phyloP scores from a whole-genome alignment of 257 asterid genomes.

The Penstemon barbatus region DNA sequence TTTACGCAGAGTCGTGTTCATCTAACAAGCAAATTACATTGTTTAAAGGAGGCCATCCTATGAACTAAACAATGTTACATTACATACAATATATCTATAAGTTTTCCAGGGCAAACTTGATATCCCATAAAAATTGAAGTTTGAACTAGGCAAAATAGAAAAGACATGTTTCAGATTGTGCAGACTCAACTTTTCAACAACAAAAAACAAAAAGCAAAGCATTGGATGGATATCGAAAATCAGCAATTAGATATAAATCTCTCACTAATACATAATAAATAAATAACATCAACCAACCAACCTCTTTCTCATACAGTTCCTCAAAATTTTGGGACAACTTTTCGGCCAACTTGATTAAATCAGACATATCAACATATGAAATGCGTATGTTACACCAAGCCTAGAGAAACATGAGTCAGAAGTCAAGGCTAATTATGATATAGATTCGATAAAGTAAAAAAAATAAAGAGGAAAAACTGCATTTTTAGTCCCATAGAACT shows the following conservation, averaged over 20 bases:
- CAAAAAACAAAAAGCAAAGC: background rate
- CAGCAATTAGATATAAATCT: background rate
- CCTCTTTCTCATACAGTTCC: conserved; percentile 78
- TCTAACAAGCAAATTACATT: conserved; percentile 2
- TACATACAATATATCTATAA: background rate
- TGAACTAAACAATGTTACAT: conserved; percentile 1
- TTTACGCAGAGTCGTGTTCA: background rate
- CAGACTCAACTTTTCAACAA: conserved; percentile 6
- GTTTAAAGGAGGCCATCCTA: background rate
- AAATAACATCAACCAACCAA: conserved; percentile 31
- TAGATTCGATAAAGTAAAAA: no score
- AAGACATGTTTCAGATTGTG: conserved; percentile 2
- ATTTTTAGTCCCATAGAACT: no score
- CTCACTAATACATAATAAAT: conserved; percentile 23
- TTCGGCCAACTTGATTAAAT: conserved; percentile 64
- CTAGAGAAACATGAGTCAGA: conserved; percentile 40
- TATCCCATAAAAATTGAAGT: background rate
- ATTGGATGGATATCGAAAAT: conserved; percentile 8
- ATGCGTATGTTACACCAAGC: conserved; percentile 76
- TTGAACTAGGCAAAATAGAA: background rate
- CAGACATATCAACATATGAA: conserved; percentile 63
- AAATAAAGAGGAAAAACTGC: no score
- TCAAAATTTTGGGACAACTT: conserved; percentile 66
- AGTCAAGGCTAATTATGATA: conserved; percentile 21
- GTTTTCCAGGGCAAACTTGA: background rate